Base-by-base conservation (phyloP, 495 filamentous ascomycete genomes). In the Penicillium turbatum region DNA sequence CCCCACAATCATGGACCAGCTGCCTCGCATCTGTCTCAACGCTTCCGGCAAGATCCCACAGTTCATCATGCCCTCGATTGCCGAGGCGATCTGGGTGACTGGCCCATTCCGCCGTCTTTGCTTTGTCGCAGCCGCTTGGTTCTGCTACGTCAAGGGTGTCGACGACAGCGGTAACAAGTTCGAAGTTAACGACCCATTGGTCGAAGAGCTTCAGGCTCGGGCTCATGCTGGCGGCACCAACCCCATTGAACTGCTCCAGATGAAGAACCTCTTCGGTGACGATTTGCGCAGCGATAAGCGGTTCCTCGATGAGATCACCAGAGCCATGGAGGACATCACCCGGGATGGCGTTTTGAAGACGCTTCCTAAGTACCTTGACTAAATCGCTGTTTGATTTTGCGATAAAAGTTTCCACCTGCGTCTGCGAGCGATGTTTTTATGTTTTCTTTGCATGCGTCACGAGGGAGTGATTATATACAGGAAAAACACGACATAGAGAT, bases 41-140 rank as follows among this genome's bases (percentile, higher is more conserved):
- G 74, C 65, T 15, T 73, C 74, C 4, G 73, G 74, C 64, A 77
- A 77, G 68, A 71, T 77, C 52, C 74, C 74, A 2, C 74, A 77
- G 58, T 77, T 77, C 55, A 76, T 76, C 59, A 76, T 77, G 73
- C 74, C 74, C 7, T 73, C 73, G 2, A 72, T 77, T 48, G 74
- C 74, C 49, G 74, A 77, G 61, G 67, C 67, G 6, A 77, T 77
- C 49, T 72, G 70, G 72, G 69, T 64, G 0, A 68, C 57, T 12
- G 69, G 66, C n/a, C 72, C 73, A 2, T 73, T 77, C 68, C 69
- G 71, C 9, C 69, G 71, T 7, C 64, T 77, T 40, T 72, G 68
- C 57, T 77, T 76, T 56, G 62, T 70, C 39, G 69, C 71, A 0
- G 74, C 74, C 11, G 70, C 70, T 19, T 77, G 74, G 74, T 76